Evolutionary conservation across 352 stramenopile species (phyloP).

Genomic region (Globisporangium lucens): DNA sequence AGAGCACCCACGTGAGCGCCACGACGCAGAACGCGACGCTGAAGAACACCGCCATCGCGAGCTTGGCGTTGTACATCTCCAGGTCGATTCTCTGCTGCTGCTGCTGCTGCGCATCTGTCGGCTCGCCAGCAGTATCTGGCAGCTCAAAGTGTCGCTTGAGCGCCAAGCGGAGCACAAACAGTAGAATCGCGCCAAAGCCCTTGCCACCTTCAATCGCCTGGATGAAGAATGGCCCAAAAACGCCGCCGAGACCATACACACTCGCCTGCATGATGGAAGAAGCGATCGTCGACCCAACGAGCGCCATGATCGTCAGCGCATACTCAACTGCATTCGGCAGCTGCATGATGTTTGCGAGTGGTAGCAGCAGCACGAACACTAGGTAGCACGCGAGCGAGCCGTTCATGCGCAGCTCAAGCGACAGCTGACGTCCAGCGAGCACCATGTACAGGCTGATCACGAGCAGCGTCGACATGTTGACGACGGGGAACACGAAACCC

Average conservation of each 20-base stretch:
- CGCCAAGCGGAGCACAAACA: constrained; percentile 57
- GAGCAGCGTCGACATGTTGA: constrained; percentile 83
- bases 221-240: constrained; percentile 74
- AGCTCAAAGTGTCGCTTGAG: constrained; percentile 55
- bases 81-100: constrained; percentile 9
- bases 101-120: constrained; percentile 12
- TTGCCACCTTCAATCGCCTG: constrained; percentile 80
- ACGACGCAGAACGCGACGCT: constrained; percentile 54
- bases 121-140: neutral
- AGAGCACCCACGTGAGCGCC: constrained; percentile 50
- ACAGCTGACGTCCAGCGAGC: constrained; percentile 58
- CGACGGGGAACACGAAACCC: constrained; percentile 75
- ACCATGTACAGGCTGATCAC: constrained; percentile 82
- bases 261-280: constrained; percentile 72
- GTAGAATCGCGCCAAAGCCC: constrained; percentile 66
- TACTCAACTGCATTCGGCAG: constrained; percentile 48
- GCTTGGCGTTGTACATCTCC: constrained; percentile 17
- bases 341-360: constrained; percentile 56
- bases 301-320: constrained; percentile 47
- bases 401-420: constrained; percentile 55
- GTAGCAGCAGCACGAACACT: constrained; percentile 52
- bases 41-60: constrained; percentile 74
- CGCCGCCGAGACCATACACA: constrained; percentile 70
- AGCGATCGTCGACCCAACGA: constrained; percentile 63
- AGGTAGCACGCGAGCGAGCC: constrained; percentile 51